Evolutionary conservation across 805 yeast species (phyloP), one percentile per base, ranked within the genome.

Genomic region (Candida maris): DNA sequence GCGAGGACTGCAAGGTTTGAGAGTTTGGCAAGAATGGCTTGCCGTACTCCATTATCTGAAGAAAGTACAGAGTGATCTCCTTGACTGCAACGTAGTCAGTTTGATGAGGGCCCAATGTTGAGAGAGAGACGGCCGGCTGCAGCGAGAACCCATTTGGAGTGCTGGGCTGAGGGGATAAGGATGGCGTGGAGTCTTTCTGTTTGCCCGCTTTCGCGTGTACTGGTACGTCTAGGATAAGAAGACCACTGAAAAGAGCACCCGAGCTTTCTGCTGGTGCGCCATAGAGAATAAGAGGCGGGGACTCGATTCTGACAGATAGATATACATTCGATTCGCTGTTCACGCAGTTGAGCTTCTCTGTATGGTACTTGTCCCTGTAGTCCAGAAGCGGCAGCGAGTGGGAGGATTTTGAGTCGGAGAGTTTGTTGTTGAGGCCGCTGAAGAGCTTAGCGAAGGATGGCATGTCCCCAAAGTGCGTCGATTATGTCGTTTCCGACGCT

Each of bases 231-330:
- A 93, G 62, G 24, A 72, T 71, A 32, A 93, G 62, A 7, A 86
- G 66, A 0, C 99, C 99, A 22, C 88, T 77, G 22, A 93, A 64
- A 17, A 91, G 70, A 4, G 95, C 83, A 1, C 99, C 98, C 0
- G 94, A 71, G 2, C 93, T 79, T 41, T 85, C 93, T 6, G 62
- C 59, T 3, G 89, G 83, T 1, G 72, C 61, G 0, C 98, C 98
- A 54, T 85, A 91, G 37, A 93, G 64, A 30, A 86, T 76, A 25
- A 89, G 71, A 0, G 99, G 98, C 1, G 97, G 97, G 2, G 94
- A 81, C 56, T 93, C 99, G 16, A 93, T 66, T 25, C 70, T 69
- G 22, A 89, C 70, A 1, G 78, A 56, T 9, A 85, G 59, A 22
- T 71, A 49, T 17, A 62, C 42, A 10, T 57, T 58, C 2, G 55